Evolutionary conservation across 1,139 yeast genomes (phyloP).

Genomic region (Pichia sp.): DNA sequence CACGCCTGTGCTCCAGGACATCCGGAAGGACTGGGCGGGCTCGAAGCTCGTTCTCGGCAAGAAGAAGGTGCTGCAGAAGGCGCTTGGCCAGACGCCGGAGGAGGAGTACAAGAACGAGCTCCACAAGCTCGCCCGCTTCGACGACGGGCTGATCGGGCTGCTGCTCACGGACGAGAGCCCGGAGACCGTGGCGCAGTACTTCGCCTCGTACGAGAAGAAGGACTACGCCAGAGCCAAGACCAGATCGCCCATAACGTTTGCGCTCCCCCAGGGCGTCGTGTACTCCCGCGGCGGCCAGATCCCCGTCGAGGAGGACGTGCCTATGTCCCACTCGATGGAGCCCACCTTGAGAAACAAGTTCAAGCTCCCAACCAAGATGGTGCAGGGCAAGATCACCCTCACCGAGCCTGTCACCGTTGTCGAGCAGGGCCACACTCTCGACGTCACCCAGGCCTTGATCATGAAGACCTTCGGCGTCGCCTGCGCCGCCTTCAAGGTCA

Average conservation of each 20-base stretch:
- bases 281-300: conserved; percentile 95
- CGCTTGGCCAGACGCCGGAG: conserved; percentile 80
- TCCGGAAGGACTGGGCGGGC: conserved; percentile 88
- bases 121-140: conserved; percentile 56
- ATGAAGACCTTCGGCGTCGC: conserved; percentile 95
- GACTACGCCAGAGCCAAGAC: conserved; percentile 92
- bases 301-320: conserved; percentile 86
- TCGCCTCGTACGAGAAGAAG: conserved; percentile 66
- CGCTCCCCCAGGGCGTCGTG: conserved; percentile 83
- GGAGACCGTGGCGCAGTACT: conserved; percentile 79
- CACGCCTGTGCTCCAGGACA: conserved; percentile 90
- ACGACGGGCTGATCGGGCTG: conserved; percentile 77
- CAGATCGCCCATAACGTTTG: conserved; percentile 74
- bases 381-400: conserved; percentile 78
- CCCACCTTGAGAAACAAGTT: conserved; percentile 83
- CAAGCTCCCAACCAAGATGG: conserved; percentile 88
- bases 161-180: conserved; percentile 84
- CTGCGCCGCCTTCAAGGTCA: conserved; percentile 82
- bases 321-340: conserved; percentile 94
- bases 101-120: conserved; percentile 88
- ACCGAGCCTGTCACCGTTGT: conserved; percentile 79
- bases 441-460: conserved; percentile 87
- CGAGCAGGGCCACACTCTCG: conserved; percentile 70
- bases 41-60: conserved; percentile 86
- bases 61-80: conserved; percentile 88